Evolutionary conservation across 148 eudicot species (phyloP), one percentile per base, ranked within the genome.

Genomic region (Camellia lanceoleosa): DNA sequence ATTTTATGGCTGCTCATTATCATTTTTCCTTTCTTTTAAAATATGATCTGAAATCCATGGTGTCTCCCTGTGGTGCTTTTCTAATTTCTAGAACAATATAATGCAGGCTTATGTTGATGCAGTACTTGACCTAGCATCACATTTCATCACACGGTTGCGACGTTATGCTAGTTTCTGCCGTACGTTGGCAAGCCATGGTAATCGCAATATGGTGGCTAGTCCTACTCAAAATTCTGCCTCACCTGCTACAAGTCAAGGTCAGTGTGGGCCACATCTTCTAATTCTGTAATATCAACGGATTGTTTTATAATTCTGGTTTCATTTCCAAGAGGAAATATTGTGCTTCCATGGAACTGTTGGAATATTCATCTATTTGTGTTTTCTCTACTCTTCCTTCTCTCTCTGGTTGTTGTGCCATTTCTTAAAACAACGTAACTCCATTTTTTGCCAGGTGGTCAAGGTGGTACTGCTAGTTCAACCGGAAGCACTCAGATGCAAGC

Each of bases 111-210:
- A 96, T 88, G 98, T 96, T 87, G 99, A 96, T 87, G 93, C 99
- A 43, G 87, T 96, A 78, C 95, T 96, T 71, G 99, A 96, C 89
- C 87, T 96, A 68, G 98, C 99, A 71, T 96, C 99, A 51, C 99
- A 96, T 85, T 96, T 96, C 83, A 96, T 96, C 80, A 96, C 99
- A 63, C 97, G 99, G 76, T 87, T 96, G 82, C 87, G 99, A 30
- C 97, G 99, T 59, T 96, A 96, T 88, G 99, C 99, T 72, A 96
- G 99, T 83, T 96, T 96, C 85, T 96, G 99, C 82, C 98, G 99
- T 54, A 96, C 98, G 47, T 85, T 96, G 85, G 99, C 99, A 54
- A 96, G 90, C 87, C 97, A 93, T 85, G 95, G 95, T 54, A 94
- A 82, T 79, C 92, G 99, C 77, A 88, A 70, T 85, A 86, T 93